A percentile compares a stretch with the other conserved stretches of the same genome.
Conservation (phyloP, 2,329 filamentous ascomycete genomes). For the Massarina eburnea region DNA sequence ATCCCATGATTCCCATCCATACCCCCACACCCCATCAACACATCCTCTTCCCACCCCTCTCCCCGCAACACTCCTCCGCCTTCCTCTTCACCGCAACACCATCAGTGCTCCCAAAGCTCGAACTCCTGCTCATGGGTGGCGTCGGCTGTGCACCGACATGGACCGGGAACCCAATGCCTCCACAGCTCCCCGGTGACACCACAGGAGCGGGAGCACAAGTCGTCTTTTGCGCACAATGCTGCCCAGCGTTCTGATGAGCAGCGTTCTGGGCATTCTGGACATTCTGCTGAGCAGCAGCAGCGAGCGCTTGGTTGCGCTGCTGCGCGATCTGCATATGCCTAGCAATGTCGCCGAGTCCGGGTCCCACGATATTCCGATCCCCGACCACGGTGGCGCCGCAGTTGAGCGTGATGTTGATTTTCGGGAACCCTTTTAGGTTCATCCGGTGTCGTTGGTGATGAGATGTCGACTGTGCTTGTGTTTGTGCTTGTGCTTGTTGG, state of each 20-base stretch:
- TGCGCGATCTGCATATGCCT: constrained; percentile 35
- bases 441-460: neutral
- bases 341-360: constrained; percentile 36
- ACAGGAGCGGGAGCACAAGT: no score
- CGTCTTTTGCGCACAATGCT: no score
- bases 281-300: constrained; percentile 13
- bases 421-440: constrained; percentile 8
- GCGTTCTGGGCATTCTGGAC: no score
- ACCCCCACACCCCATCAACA: constrained; percentile 11
- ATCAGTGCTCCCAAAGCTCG: constrained; percentile 24
- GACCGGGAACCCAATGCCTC: constrained; percentile 2
- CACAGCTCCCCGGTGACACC: neutral
- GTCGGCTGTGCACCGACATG: constrained; percentile 17
- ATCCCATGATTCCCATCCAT: neutral
- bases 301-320: constrained; percentile 20
- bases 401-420: constrained; percentile 36
- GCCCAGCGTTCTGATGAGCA: no score
- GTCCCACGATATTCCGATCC: constrained; percentile 39
- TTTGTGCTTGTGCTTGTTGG: constrained; percentile 3
- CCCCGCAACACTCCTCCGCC: constrained; percentile 16
- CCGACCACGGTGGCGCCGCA: constrained; percentile 39
- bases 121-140: constrained; percentile 34
- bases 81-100: constrained; percentile 27
- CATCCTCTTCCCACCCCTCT: constrained; percentile 18
- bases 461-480: neutral